These are phyloP conservation scores for Wickerhamiella dianesei DNA, from an alignment of 805 yeast genomes.

Conservation along the genomic window DNA sequence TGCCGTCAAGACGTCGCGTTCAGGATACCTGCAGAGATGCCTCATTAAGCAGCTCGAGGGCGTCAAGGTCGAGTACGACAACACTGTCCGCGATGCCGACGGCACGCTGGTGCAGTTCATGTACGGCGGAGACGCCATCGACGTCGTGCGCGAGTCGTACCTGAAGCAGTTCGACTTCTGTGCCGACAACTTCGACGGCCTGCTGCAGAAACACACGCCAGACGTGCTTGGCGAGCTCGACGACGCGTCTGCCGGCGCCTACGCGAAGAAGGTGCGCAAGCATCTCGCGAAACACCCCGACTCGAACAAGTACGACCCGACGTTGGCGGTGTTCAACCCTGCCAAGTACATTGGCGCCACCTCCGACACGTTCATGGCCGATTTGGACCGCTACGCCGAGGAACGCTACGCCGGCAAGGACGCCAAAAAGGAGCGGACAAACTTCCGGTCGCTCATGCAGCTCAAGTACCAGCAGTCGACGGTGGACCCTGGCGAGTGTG, in stretches of 20 bases:
- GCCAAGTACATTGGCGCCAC: conserved; percentile 85
- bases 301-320: conserved; percentile 67
- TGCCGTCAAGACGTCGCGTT: conserved; percentile 95
- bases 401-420: conserved; percentile 31
- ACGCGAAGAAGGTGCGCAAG: conserved; percentile 73
- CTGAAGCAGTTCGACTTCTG: conserved; percentile 90
- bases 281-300: conserved; percentile 40
- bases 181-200: conserved; percentile 74
- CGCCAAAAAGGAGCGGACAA: conserved; percentile 47
- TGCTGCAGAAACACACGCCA: conserved; percentile 77
- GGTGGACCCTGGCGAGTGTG: conserved; percentile 93
- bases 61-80: conserved; percentile 86
- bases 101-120: conserved; percentile 87
- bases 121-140: conserved; percentile 96
- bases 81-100: conserved; percentile 89
- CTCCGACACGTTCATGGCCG: conserved; percentile 74
- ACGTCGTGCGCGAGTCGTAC: conserved; percentile 87
- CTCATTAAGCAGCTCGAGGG: conserved; percentile 96
- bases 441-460: conserved; percentile 94
- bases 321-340: conserved; percentile 72
- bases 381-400: conserved; percentile 57
- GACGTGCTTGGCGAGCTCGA: conserved; percentile 60
- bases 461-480: conserved; percentile 94
- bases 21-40: conserved; percentile 97
- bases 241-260: conserved; percentile 65